phyloP scores from a whole-genome alignment of 495 filamentous ascomycete genomes.

The Penicillium soppii region DNA sequence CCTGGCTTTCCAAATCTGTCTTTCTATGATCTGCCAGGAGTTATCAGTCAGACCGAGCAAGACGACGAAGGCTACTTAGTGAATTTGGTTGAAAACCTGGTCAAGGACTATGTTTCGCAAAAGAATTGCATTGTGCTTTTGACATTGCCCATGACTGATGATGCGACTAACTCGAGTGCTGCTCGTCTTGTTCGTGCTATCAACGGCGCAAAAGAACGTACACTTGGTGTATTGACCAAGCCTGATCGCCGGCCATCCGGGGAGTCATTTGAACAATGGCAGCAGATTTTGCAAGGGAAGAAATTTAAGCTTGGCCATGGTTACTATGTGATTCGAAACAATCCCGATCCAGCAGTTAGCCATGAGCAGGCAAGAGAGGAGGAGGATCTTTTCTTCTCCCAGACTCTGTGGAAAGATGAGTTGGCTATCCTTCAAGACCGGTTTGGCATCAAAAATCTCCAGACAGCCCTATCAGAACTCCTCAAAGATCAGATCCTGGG shows the following conservation, averaged over 20 bases:
- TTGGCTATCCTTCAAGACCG: constrained; percentile 48
- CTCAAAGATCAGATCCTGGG: constrained; percentile 57
- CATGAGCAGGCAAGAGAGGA: constrained; percentile 54
- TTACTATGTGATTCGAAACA: constrained; percentile 65
- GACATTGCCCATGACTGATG: constrained; percentile 71
- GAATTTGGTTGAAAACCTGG: constrained; percentile 64
- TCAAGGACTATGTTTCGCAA: constrained; percentile 62
- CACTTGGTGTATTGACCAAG: constrained; percentile 78
- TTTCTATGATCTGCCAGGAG: constrained; percentile 80
- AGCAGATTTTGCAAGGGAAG: constrained; percentile 54
- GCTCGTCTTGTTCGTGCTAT: constrained; percentile 57
- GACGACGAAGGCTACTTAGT: constrained; percentile 65
- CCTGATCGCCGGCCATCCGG: constrained; percentile 62
- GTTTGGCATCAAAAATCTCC: constrained; percentile 59
- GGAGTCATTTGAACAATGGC: constrained; percentile 53
- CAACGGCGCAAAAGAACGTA: constrained; percentile 56
- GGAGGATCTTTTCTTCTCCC: constrained; percentile 60
- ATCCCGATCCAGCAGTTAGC: constrained; percentile 46
- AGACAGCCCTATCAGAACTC: constrained; percentile 50
- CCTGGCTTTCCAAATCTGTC: constrained; percentile 67
- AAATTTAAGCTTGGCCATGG: constrained; percentile 59
- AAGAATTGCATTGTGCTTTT: constrained; percentile 70
- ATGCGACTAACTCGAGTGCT: constrained; percentile 70
- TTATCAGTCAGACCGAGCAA: constrained; percentile 65
- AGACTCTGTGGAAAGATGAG: constrained; percentile 43